A percentile compares a stretch with the other conserved stretches of the same genome.
Evolutionary conservation across 1,139 yeast genomes (phyloP).

Genomic region (Yamadazyma membranifaciens): DNA sequence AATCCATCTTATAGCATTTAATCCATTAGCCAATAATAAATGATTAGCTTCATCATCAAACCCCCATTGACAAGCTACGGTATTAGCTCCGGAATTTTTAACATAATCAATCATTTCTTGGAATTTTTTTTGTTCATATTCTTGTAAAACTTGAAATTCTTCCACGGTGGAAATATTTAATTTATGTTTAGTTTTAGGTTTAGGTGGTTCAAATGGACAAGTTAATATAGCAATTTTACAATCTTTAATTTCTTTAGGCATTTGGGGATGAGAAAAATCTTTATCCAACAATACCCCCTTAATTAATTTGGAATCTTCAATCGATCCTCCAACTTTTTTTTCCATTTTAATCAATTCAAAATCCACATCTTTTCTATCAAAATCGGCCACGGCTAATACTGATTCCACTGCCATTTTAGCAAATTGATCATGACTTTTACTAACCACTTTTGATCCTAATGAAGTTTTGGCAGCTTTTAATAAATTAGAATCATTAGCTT

Average conservation of each 20-base stretch:
- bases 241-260: slow-evolving; percentile 80
- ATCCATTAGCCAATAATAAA: slow-evolving; percentile 76
- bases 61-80: slow-evolving; percentile 99
- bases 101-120: slow-evolving; percentile 86
- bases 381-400: slow-evolving; percentile 87
- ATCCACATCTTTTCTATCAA: slow-evolving; percentile 91
- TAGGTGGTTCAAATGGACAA: slow-evolving; percentile 99
- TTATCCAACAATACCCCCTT: slow-evolving; percentile 92
- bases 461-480: slow-evolving; percentile 94
- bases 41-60: slow-evolving; percentile 99
- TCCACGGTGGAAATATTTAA: slow-evolving; percentile 89
- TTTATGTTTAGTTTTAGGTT: slow-evolving; percentile 98
- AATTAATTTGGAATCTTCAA: slow-evolving; percentile 80
- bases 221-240: slow-evolving; percentile 93
- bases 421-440: slow-evolving; percentile 89
- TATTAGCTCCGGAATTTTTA: slow-evolving; percentile 89
- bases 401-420: slow-evolving; percentile 98
- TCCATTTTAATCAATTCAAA: slow-evolving; percentile 94
- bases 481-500: slow-evolving; percentile 51
- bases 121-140: slow-evolving; percentile 88
- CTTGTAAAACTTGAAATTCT: slow-evolving; percentile 86
- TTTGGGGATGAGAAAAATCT: slow-evolving; percentile 97
- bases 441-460: slow-evolving; percentile 91
- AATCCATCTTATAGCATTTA: slow-evolving; percentile 98
- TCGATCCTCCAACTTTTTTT: slow-evolving; percentile 92